Percentiles rank a stretch among this genome's conserved stretches.
Evolutionary conservation across 1,284 basidiomycete genomes (phyloP).

Genomic region (Cryptococcus wingfieldii): DNA sequence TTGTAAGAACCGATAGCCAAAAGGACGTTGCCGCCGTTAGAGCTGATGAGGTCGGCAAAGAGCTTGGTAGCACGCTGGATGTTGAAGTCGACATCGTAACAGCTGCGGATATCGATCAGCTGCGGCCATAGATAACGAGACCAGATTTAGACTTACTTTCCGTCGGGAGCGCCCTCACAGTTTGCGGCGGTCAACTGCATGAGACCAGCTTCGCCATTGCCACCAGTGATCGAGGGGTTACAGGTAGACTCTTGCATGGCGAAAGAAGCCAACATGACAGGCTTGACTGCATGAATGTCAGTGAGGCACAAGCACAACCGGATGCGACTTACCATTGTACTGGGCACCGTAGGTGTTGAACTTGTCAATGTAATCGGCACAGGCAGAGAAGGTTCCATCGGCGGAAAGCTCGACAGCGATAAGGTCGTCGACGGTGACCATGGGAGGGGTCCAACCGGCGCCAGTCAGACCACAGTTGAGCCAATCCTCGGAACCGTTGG

Average conservation of each 20-base stretch:
- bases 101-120: slow-evolving; percentile 18
- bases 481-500: slow-evolving; percentile 71
- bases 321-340: slow-evolving; percentile 50
- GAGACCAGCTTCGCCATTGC: slow-evolving; percentile 71
- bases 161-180: slow-evolving; percentile 52
- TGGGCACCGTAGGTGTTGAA: slow-evolving; percentile 64
- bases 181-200: slow-evolving; percentile 83
- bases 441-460: slow-evolving; percentile 36
- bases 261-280: slow-evolving; percentile 75
- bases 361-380: slow-evolving; percentile 55
- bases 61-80: slow-evolving; percentile 45
- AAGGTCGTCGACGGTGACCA: slow-evolving; percentile 55
- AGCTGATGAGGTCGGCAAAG: slow-evolving; percentile 51
- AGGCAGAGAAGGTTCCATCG: slow-evolving; percentile 62
- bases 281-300: slow-evolving; percentile 51
- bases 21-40: slow-evolving; percentile 60
- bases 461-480: slow-evolving; percentile 69
- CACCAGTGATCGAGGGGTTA: slow-evolving; percentile 64
- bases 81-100: slow-evolving; percentile 56
- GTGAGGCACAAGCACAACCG: neutral
- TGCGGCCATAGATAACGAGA: neutral
- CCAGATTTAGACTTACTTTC: slow-evolving; percentile 13
- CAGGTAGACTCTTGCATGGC: slow-evolving; percentile 78
- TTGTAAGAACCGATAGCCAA: slow-evolving; percentile 68
- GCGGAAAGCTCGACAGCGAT: slow-evolving; percentile 55